Evolutionary conservation across 371 early-diverging fungal genomes (phyloP), one percentile per base, ranked within the genome.

Genomic region (Mucor saturninus): DNA sequence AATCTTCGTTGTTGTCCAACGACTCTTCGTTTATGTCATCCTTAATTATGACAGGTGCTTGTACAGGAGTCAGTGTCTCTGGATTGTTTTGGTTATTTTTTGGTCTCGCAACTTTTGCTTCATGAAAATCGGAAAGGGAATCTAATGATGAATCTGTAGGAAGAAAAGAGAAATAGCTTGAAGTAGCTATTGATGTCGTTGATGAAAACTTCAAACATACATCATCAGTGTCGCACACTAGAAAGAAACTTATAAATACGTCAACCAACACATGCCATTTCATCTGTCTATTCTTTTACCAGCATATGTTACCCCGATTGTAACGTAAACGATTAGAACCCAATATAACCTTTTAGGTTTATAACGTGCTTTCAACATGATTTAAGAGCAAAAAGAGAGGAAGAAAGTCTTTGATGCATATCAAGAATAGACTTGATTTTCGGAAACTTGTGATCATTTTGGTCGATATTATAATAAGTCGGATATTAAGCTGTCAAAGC

Each of bases 221-320:
- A 42, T 59, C 60, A n/a, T 59, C 60, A 14, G n/a, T n/a, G 13
- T 51, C 60, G 40, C 59, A 59, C 10, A 39, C 60, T 32, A 32
- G 21, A 21, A 8, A 46, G 21, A 46, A 21, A 46, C 46, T 46
- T 46, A 46, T 46, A 46, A 46, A 46, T 46, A 46, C 46, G 46
- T 46, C 46, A 46, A 46, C 46, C 21, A 46, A 46, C n/a, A 46
- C 46, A 46, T 46, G 21, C 21, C 42, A 5, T 46, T 46, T 21
- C 26, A 21, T 46, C 8, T 46, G 15, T 46, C 21, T n/a, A 4
- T 42, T 42, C n/a, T 13, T 46, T 46, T 46, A 46, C 46, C 46
- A 10, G 9, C 50, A 50, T 21, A 46, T 46, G 9, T 4, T n/a
- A 50, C 11, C 15, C 50, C 31, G 5, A 50, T 30, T 49, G 30